These are phyloP conservation scores for Chrysoporthe deuterocubensis DNA, from an alignment of 2,329 filamentous ascomycete species.

Conservation along the genomic window DNA sequence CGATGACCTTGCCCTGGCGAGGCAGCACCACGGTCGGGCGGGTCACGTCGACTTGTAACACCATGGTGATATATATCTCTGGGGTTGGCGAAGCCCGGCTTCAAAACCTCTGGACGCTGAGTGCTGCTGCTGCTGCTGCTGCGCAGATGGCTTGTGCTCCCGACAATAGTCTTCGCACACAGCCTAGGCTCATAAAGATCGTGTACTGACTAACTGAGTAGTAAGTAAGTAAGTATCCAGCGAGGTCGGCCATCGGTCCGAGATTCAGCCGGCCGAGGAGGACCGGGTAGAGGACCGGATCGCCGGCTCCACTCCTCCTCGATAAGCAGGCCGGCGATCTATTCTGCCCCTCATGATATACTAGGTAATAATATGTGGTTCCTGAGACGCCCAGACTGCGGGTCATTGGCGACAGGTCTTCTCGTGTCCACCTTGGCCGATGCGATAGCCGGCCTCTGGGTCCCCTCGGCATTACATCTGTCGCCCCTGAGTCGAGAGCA, in stretches of 20 bases:
- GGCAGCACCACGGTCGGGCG: constrained; percentile 23
- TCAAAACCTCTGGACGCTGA: not conserved
- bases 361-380: not conserved
- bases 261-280: not conserved
- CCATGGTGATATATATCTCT: constrained; percentile 8
- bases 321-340: not conserved
- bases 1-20: constrained; percentile 32
- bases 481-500: too few relatives aligned
- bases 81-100: not conserved
- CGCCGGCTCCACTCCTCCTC: not conserved
- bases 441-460: too few relatives aligned
- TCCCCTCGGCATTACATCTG: too few relatives aligned
- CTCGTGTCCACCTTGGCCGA: too few relatives aligned
- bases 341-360: not conserved
- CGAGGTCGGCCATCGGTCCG: constrained; percentile 9
- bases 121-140: not conserved
- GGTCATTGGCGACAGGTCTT: too few relatives aligned
- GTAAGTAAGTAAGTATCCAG: not conserved
- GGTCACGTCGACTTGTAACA: constrained; percentile 24
- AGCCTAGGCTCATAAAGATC: not conserved
- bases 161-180: not conserved
- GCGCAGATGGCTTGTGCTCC: too few relatives aligned
- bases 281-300: constrained; percentile 12
- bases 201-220: not conserved
- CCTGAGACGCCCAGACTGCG: too few relatives aligned